Evolutionary conservation across 2,329 filamentous ascomycete species (phyloP).

Genomic region (Epichloe uncinata): DNA sequence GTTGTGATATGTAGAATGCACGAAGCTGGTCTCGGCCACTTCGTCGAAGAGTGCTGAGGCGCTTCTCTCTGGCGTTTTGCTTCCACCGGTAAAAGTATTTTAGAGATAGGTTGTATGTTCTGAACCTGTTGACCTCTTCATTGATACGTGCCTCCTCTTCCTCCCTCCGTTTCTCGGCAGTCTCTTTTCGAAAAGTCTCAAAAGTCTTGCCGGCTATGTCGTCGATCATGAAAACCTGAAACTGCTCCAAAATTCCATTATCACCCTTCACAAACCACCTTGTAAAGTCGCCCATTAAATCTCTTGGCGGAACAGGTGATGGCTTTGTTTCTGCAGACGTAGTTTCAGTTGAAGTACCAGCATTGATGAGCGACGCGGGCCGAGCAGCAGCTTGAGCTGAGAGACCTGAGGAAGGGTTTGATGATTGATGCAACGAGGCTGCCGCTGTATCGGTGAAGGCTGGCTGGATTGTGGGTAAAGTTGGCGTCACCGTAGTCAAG

Average conservation of each 20-base stretch:
- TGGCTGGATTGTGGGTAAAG: background rate
- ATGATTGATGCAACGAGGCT: background rate
- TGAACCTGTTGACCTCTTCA: constrained; percentile 34
- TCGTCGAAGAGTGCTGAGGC: constrained; percentile 35
- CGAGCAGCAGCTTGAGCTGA: background rate
- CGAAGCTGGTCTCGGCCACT: constrained; percentile 38
- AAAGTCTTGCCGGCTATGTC: constrained; percentile 30
- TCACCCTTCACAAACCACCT: constrained; percentile 43
- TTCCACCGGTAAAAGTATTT: constrained; percentile 47
- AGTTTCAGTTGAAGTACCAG: background rate
- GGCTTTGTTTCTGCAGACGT: background rate
- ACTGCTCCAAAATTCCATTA: constrained; percentile 37
- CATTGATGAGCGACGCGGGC: background rate
- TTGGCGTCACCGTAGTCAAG: background rate
- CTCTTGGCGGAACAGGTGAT: constrained; percentile 14
- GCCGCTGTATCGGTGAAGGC: background rate
- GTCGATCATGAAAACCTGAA: constrained; percentile 32
- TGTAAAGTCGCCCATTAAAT: constrained; percentile 35
- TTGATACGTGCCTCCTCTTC: constrained; percentile 36
- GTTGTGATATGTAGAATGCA: constrained; percentile 29
- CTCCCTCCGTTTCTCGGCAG: constrained; percentile 26
- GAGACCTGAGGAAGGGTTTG: background rate
- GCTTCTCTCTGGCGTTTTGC: constrained; percentile 31
- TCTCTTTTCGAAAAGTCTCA: constrained; percentile 25
- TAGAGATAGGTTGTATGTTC: constrained; percentile 34